Conservation (phyloP, 108 stramenopile species). For the Stephanodiscus triporus region DNA sequence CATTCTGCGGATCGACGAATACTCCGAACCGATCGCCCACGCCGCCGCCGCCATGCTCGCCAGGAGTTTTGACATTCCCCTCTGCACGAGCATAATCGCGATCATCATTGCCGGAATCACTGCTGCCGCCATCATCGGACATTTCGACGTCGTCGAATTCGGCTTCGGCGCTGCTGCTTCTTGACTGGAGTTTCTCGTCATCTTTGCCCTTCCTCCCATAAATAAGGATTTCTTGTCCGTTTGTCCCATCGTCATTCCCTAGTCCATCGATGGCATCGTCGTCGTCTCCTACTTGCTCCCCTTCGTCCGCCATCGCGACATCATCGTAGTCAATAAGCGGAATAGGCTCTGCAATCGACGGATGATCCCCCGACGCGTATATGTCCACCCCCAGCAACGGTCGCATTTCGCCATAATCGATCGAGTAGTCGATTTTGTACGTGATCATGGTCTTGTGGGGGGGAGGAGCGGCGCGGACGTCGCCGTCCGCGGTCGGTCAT, state of each 20-base stretch:
- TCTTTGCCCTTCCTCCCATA: not conserved
- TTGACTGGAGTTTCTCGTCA: not conserved
- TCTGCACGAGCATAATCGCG: not conserved
- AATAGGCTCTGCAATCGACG: conserved; percentile 56
- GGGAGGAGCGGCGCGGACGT: not conserved
- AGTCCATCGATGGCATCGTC: conserved; percentile 30
- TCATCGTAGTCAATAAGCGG: conserved; percentile 53
- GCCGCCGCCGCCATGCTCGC: not conserved
- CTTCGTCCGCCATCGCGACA: not conserved
- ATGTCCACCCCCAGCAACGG: conserved; percentile 59
- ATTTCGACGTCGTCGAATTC: conserved; percentile 23
- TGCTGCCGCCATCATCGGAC: conserved; percentile 16
- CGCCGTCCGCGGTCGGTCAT: not conserved
- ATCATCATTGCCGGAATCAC: conserved; percentile 3
- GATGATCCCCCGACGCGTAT: conserved; percentile 53
- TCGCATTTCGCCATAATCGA: conserved; percentile 59
- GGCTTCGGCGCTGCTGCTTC: not conserved
- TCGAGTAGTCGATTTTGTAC: conserved; percentile 68
- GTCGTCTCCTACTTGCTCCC: conserved; percentile 28
- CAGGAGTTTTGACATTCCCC: not conserved
- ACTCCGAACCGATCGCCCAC: conserved; percentile 62
- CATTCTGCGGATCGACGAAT: conserved; percentile 71
- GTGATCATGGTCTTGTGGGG: conserved; percentile 52
- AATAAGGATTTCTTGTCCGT: not conserved
- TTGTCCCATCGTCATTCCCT: not conserved